Evolutionary conservation across 495 filamentous ascomycete genomes (phyloP).

Genomic region (Glutinoglossum americanum): DNA sequence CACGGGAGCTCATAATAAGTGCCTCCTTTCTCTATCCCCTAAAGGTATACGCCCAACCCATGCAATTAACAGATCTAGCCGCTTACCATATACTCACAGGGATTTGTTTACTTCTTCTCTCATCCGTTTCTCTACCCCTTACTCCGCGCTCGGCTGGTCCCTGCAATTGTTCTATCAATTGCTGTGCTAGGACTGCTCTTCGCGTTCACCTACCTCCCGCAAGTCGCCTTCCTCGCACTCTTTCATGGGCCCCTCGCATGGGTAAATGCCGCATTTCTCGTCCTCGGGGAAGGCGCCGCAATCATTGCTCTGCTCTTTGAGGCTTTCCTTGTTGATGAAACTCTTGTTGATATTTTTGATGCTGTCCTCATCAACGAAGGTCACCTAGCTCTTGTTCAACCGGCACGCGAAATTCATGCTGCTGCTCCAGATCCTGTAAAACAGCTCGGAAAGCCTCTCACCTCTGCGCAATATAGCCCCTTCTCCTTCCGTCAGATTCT

Average conservation of each 20-base stretch:
- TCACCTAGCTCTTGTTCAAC: slow-evolving; percentile 31
- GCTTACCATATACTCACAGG: slow-evolving; percentile 18
- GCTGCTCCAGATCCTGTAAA: slow-evolving; percentile 26
- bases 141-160: slow-evolving; percentile 34
- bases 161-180: slow-evolving; percentile 32
- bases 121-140: slow-evolving; percentile 44
- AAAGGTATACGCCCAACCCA: background rate
- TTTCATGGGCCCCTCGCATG: slow-evolving; percentile 38
- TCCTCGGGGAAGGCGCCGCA: slow-evolving; percentile 42
- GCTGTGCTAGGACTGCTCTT: slow-evolving; percentile 21
- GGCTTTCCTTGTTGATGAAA: slow-evolving; percentile 46
- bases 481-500: slow-evolving; percentile 27
- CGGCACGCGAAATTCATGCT: slow-evolving; percentile 30
- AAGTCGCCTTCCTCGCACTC: slow-evolving; percentile 41
- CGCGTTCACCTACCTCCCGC: slow-evolving; percentile 30
- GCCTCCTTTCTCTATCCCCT: background rate
- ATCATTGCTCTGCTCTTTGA: slow-evolving; percentile 41
- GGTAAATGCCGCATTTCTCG: slow-evolving; percentile 39
- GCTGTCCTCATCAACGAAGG: slow-evolving; percentile 27
- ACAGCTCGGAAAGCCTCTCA: slow-evolving; percentile 35
- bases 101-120: slow-evolving; percentile 34
- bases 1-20: background rate
- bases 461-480: slow-evolving; percentile 36
- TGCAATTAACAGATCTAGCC: background rate
- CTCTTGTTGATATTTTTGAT: slow-evolving; percentile 46